Evolutionary conservation across 2,329 filamentous ascomycete species (phyloP).

Genomic region (Fusarium heterosporum): DNA sequence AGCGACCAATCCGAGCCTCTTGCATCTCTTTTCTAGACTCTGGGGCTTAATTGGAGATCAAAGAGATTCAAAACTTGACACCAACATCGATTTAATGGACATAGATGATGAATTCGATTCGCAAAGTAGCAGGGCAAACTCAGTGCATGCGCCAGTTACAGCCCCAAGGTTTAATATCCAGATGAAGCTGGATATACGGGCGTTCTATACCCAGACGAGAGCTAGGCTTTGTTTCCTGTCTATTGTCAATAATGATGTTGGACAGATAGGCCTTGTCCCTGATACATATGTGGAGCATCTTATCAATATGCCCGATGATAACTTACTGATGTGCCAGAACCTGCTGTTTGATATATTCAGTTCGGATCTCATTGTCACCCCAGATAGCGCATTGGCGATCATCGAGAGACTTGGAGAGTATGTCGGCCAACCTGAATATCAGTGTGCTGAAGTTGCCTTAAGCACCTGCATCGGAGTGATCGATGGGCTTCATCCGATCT

Average conservation of each 20-base stretch:
- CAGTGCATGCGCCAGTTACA: constrained; percentile 51
- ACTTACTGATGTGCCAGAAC: constrained; percentile 63
- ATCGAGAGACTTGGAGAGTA: constrained; percentile 64
- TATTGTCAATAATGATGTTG: constrained; percentile 56
- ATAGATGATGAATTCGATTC: constrained; percentile 74
- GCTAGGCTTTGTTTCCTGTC: constrained; percentile 61
- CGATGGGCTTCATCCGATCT: constrained; percentile 70
- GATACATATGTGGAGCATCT: constrained; percentile 63
- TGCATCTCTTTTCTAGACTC: constrained; percentile 58
- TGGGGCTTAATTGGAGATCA: constrained; percentile 46
- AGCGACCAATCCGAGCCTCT: constrained; percentile 55
- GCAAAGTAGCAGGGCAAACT: constrained; percentile 63
- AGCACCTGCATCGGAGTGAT: constrained; percentile 76
- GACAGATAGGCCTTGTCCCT: constrained; percentile 63
- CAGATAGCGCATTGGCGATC: constrained; percentile 60
- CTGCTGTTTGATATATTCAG: constrained; percentile 65
- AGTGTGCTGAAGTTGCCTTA: constrained; percentile 79
- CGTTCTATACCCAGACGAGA: constrained; percentile 62
- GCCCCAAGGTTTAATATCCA: constrained; percentile 61
- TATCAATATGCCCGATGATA: constrained; percentile 62
- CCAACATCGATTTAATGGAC: constrained; percentile 70
- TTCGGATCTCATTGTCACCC: constrained; percentile 64
- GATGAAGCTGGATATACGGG: constrained; percentile 55
- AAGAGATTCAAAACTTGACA: constrained; percentile 42
- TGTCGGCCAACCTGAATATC: constrained; percentile 69